Evolutionary conservation across 192 early-diverging fungal genomes (phyloP), one percentile per base, ranked within the genome.

Genomic region (Helicostylum pulchrum): DNA sequence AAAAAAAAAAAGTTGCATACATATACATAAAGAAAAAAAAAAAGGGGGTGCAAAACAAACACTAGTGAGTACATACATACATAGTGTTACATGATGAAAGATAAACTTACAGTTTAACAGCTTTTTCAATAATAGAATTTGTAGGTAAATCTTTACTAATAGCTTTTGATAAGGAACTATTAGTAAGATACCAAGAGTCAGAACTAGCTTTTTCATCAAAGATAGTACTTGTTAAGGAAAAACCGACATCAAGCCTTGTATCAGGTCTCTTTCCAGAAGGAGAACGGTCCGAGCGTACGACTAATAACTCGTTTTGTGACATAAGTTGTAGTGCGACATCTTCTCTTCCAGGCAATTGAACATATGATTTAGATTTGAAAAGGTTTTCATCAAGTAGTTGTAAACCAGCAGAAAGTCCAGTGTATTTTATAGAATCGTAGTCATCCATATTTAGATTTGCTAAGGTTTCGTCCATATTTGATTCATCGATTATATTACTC

Each of bases 391-490:
- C 62, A 19, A 68, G 17, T n/a, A 69, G 31, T 23, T 60, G 62
- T 7, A 74, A 31, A 51, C 72, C 67, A 57, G 72, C 72, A 15
- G 67, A 69, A 43, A 50, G 31, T 0, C 67, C 67, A 11, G 64
- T 57, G 20, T 74, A 74, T 43, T 66, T 64, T 20, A 74, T 50
- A 7, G 67, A 46, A 45, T 73, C 71, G 52, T 73, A 73, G 34
- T 73, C 66, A 12, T 73, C 62, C 17, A 71, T 14, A 36, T 51
- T 61, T 51, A 67, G 36, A 44, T 61, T 52, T 53, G 56, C 47
- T 1, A 67, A 36, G 53, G 43, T 50, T 14, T 66, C 65, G 51
- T 70, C 53, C 55, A 70, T 48, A 8, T 31, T 59, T 44, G 44
- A 48, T 26, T 5, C 32, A 21, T 31, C 26, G 36, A 53, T 30